Evolutionary conservation across 441 rosid species (phyloP).

Genomic region (Raphanus hybrid): DNA sequence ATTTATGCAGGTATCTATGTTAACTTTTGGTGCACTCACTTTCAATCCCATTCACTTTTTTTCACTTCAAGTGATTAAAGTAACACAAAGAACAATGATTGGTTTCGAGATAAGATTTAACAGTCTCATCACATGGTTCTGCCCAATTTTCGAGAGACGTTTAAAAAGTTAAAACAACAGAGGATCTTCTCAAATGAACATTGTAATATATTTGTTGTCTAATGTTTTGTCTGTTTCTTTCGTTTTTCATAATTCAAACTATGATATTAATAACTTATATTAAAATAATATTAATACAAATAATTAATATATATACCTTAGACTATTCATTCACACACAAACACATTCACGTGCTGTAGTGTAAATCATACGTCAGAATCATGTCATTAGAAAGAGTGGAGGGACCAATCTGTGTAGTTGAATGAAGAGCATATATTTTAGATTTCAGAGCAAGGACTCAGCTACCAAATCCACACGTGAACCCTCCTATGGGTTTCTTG

Average conservation of each 20-base stretch:
- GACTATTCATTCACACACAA: not conserved
- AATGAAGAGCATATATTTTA: slow-evolving; percentile 27
- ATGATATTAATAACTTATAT: not conserved
- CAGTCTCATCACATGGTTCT: slow-evolving; percentile 28
- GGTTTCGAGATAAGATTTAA: slow-evolving; percentile 18
- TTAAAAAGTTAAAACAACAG: slow-evolving; percentile 29
- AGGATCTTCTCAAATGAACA: slow-evolving; percentile 26
- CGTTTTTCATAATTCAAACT: not conserved
- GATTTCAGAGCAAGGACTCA: slow-evolving; percentile 17
- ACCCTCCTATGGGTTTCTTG: slow-evolving; percentile 7
- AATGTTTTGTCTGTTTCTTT: slow-evolving; percentile 7
- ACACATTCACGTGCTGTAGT: slow-evolving; percentile 21
- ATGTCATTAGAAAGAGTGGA: slow-evolving; percentile 19
- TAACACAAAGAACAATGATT: slow-evolving; percentile 34
- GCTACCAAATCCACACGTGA: slow-evolving; percentile 33
- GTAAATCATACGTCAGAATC: not conserved
- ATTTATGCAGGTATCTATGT: not conserved
- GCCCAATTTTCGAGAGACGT: slow-evolving; percentile 25
- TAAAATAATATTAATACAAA: not conserved
- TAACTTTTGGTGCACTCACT: not conserved
- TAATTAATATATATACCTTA: not conserved
- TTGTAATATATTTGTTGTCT: slow-evolving; percentile 10
- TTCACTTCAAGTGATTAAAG: slow-evolving; percentile 22
- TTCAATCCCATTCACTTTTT: slow-evolving; percentile 17
- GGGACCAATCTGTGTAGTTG: slow-evolving; percentile 36